phyloP scores from a whole-genome alignment of 345 rosid genomes.

The Rhizophora apiculata region DNA sequence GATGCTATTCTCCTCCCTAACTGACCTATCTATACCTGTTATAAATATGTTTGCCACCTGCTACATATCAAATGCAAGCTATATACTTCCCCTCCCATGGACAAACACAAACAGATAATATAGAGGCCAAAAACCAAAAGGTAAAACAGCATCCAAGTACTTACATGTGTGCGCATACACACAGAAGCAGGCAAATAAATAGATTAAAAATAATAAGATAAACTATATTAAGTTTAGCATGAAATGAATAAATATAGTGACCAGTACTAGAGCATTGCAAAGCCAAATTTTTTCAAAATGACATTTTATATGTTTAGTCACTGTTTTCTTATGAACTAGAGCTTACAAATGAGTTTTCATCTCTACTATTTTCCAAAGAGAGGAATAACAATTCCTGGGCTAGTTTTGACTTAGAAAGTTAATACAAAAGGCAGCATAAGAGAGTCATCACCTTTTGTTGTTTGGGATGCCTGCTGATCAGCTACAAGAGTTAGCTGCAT shows the following conservation, averaged over 20 bases:
- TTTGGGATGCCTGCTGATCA: conserved; percentile 5
- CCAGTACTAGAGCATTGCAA: neutral
- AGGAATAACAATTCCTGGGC: neutral
- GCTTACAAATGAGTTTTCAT: neutral
- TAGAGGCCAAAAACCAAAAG: neutral
- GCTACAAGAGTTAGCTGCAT: conserved; percentile 5
- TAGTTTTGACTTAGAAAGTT: neutral
- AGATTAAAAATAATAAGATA: neutral
- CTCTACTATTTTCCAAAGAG: neutral
- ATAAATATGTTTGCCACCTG: neutral
- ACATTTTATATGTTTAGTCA: neutral
- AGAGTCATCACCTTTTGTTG: conserved; percentile 24
- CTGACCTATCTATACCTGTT: neutral
- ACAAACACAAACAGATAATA: neutral
- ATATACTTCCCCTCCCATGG: neutral
- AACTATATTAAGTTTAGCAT: neutral
- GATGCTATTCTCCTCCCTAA: neutral
- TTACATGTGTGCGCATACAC: neutral
- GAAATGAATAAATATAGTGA: neutral
- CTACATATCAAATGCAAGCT: neutral
- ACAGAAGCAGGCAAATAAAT: neutral
- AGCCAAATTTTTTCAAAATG: neutral
- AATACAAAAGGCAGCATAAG: neutral
- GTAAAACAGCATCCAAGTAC: neutral
- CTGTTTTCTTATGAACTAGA: neutral